Percentiles rank a stretch among this genome's conserved stretches.
phyloP scores from a whole-genome alignment of 495 filamentous ascomycete genomes.

The Mycothermus thermophilus region DNA sequence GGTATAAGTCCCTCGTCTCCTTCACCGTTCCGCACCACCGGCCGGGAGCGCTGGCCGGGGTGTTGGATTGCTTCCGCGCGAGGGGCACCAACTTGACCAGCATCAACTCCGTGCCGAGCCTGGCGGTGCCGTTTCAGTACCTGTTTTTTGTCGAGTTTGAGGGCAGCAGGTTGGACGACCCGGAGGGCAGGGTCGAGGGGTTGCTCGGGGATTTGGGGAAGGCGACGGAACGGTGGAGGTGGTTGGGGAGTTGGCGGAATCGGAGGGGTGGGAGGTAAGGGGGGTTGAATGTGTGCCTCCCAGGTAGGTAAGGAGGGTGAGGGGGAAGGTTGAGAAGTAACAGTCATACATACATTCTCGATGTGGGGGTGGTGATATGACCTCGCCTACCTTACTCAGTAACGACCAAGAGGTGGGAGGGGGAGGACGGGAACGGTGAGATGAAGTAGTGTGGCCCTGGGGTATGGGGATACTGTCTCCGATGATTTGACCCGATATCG shows the following conservation, averaged over 20 bases:
- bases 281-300: too few relatives aligned
- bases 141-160: slow-evolving; percentile 90
- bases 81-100: slow-evolving; percentile 71
- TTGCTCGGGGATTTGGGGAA: slow-evolving; percentile 31
- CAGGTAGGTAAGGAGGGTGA: slow-evolving; percentile 1
- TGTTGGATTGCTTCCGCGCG: slow-evolving; percentile 60
- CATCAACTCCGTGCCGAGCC: slow-evolving; percentile 75
- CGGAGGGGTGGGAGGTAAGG: slow-evolving; percentile 15
- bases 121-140: slow-evolving; percentile 70
- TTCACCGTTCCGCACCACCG: slow-evolving; percentile 69
- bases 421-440: too few relatives aligned
- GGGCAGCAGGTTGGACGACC: slow-evolving; percentile 36
- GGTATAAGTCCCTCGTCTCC: slow-evolving; percentile 58
- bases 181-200: slow-evolving; percentile 36
- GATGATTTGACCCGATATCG: too few relatives aligned
- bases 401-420: too few relatives aligned
- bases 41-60: slow-evolving; percentile 69
- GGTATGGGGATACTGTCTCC: too few relatives aligned
- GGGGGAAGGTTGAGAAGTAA: too few relatives aligned
- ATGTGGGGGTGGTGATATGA: too few relatives aligned
- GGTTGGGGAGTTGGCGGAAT: slow-evolving; percentile 42
- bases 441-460: too few relatives aligned
- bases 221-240: slow-evolving; percentile 33
- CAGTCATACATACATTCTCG: too few relatives aligned
- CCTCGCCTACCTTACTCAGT: too few relatives aligned